A percentile compares a stretch with the other conserved stretches of the same genome.
phyloP scores from a whole-genome alignment of 257 asterid genomes.

The Nicotiana paniculata region DNA sequence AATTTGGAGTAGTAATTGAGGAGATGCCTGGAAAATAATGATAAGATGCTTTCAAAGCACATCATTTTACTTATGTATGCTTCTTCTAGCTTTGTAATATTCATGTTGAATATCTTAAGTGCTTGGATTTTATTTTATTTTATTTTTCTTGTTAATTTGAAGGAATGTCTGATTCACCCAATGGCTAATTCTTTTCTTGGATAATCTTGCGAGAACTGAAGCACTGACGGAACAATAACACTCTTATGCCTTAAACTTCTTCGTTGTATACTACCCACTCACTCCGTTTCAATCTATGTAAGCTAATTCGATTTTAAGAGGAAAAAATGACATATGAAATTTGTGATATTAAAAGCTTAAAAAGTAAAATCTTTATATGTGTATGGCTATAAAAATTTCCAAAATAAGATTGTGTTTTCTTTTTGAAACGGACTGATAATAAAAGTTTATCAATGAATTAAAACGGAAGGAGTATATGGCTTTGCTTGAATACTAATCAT shows the following conservation, averaged over 20 bases:
- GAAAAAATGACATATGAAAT: background rate
- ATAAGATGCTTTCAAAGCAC: background rate
- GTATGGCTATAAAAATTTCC: no score
- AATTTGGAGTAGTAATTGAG: no score
- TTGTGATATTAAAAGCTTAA: background rate
- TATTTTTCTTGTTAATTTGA: conserved; percentile 20
- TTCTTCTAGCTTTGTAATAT: background rate
- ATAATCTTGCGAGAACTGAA: no score
- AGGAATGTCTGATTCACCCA: conserved; percentile 94
- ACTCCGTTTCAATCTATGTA: no score
- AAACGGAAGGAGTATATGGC: background rate
- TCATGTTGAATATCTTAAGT: background rate
- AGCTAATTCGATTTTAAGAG: no score
- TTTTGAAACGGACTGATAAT: no score
- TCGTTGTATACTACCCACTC: background rate
- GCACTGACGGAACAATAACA: no score
- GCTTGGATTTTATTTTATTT: background rate
- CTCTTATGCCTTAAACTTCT: background rate
- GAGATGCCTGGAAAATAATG: no score
- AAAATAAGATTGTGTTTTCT: no score
- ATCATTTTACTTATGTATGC: background rate
- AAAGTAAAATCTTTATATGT: no score
- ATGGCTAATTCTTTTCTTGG: conserved; percentile 17
- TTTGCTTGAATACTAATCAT: background rate
- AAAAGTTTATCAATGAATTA: no score